Evolutionary conservation across 306 rosid genomes (phyloP).

Genomic region (Gleditsia sinensis): DNA sequence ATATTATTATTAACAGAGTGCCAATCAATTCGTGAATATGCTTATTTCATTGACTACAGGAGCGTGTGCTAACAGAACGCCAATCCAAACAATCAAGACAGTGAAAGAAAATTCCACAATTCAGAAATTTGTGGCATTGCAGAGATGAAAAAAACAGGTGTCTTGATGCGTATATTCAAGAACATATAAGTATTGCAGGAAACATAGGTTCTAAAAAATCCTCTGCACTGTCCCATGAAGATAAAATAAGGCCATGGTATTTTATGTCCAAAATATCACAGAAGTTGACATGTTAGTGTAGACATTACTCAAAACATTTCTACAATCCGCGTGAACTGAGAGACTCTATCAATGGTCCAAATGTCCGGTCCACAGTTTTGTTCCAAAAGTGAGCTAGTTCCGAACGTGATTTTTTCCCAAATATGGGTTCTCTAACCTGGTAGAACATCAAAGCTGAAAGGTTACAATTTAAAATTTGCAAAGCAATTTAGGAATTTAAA

Average conservation of each 20-base stretch:
- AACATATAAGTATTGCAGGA: conserved; percentile 18
- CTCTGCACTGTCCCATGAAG: neutral
- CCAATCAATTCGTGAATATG: neutral
- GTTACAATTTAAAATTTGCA: conserved; percentile 27
- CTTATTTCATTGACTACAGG: neutral
- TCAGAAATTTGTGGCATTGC: neutral
- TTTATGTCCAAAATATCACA: neutral
- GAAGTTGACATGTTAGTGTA: neutral
- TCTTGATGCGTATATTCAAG: neutral
- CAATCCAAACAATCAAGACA: neutral
- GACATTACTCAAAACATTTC: conserved; percentile 30
- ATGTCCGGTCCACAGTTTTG: conserved; percentile 60
- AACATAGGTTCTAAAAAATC: neutral
- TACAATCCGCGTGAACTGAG: conserved; percentile 95
- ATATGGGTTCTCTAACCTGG: conserved; percentile 56
- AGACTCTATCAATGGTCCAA: conserved; percentile 71
- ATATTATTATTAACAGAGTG: neutral
- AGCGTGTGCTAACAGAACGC: neutral
- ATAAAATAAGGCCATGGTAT: conserved; percentile 4
- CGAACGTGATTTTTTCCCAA: conserved; percentile 52
- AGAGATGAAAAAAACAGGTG: neutral
- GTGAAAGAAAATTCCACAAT: neutral
- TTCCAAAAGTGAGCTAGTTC: conserved; percentile 61
- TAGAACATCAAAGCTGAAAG: conserved; percentile 22
- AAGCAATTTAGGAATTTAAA: conserved; percentile 20